Conservation (phyloP, 1,284 basidiomycete genomes). For the Cutaneotrichosporon cutaneum region DNA sequence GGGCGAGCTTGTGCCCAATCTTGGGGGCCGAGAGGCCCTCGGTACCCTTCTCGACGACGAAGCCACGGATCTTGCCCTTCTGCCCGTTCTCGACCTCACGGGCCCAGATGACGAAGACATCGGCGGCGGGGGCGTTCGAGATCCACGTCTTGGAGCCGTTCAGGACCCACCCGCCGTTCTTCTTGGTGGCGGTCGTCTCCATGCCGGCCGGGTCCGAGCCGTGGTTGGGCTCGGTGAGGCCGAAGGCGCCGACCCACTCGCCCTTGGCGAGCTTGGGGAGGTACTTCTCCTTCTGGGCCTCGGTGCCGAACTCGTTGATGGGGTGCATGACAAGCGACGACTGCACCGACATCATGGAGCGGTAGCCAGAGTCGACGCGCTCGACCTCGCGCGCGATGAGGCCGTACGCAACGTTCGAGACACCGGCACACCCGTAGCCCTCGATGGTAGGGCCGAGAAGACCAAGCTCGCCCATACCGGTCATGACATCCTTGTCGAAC, state of each 20-base stretch:
- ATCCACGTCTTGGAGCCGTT: conserved; percentile 98
- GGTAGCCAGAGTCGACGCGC: conserved; percentile 90
- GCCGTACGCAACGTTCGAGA: conserved; percentile 86
- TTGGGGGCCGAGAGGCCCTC: conserved; percentile 81
- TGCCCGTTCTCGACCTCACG: conserved; percentile 41
- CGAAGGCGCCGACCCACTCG: conserved; percentile 89
- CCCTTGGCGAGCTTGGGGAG: conserved; percentile 73
- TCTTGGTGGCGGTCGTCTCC: conserved; percentile 88
- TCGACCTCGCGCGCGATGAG: conserved; percentile 92
- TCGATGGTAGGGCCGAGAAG: conserved; percentile 87
- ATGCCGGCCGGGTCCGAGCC: conserved; percentile 91
- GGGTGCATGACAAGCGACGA: conserved; percentile 97
- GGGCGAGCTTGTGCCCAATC: conserved; percentile 90
- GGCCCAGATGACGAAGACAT: conserved; percentile 87
- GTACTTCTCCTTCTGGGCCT: conserved; percentile 87
- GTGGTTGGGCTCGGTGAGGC: conserved; percentile 93
- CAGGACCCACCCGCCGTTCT: conserved; percentile 74
- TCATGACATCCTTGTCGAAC: conserved; percentile 74
- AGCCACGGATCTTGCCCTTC: conserved; percentile 81
- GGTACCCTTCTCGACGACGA: conserved; percentile 72
- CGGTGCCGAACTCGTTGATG: conserved; percentile 83
- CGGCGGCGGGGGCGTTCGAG: conserved; percentile 83
- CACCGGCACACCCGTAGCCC: conserved; percentile 94
- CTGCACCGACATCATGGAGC: conserved; percentile 94
- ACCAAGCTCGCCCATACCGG: conserved; percentile 90